Conservation (phyloP, 306 rosid genomes). For the Pachyrhizus erosus region DNA sequence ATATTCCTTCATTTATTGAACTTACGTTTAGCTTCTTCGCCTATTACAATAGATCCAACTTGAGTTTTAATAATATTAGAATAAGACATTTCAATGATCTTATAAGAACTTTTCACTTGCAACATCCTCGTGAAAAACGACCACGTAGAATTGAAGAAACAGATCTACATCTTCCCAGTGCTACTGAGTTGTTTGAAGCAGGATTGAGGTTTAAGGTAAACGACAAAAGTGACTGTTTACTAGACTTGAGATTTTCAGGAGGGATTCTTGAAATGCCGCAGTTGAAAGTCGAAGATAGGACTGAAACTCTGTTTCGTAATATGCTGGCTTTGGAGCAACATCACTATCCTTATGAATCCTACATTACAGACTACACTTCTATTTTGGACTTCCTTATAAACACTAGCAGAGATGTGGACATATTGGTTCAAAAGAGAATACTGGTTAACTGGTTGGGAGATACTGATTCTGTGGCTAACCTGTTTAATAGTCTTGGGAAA, state of each 20-base stretch:
- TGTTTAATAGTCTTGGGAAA: slow-evolving; percentile 42
- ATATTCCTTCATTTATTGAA: slow-evolving; percentile 7
- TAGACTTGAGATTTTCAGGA: slow-evolving; percentile 41
- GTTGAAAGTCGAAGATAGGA: slow-evolving; percentile 39
- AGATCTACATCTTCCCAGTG: slow-evolving; percentile 15
- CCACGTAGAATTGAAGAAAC: background rate
- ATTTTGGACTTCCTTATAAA: slow-evolving; percentile 41
- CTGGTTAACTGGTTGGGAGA: slow-evolving; percentile 38
- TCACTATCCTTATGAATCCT: slow-evolving; percentile 25
- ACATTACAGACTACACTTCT: slow-evolving; percentile 39
- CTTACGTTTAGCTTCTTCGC: slow-evolving; percentile 33
- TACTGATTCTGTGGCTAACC: slow-evolving; percentile 38
- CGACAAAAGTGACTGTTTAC: background rate
- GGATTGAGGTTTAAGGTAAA: slow-evolving; percentile 38
- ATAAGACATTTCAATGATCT: slow-evolving; percentile 54
- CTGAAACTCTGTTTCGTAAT: slow-evolving; percentile 43
- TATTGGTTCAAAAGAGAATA: slow-evolving; percentile 28
- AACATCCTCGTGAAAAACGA: background rate
- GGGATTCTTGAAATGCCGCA: slow-evolving; percentile 45
- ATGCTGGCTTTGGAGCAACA: slow-evolving; percentile 52
- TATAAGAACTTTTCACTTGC: slow-evolving; percentile 40
- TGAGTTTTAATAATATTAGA: background rate
- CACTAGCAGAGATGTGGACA: slow-evolving; percentile 40
- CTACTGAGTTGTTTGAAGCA: slow-evolving; percentile 44
- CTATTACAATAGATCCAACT: slow-evolving; percentile 11